Evolutionary conservation across 768 basidiomycete species (phyloP), one percentile per base, ranked within the genome.

Genomic region (Hemileccinum rubropunctum): DNA sequence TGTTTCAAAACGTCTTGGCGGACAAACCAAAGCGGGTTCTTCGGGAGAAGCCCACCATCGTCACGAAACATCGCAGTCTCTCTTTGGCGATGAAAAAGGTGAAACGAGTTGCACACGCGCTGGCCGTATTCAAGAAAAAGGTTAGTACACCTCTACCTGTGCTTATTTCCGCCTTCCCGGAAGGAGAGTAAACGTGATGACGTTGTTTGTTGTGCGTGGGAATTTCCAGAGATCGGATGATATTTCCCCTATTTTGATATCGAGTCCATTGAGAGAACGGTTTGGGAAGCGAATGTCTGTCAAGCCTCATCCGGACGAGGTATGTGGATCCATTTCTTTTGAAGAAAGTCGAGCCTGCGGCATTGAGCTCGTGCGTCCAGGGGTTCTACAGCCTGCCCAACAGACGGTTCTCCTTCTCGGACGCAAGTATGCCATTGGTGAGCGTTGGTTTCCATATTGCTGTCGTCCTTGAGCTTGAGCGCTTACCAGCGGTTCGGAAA

Each of bases 381-480:
- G 37, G 45, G 45, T 66, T 66, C 42, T 66, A 66, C 36, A 68
- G 53, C 21, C 39, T 68, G 7, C 64, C 64, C 13, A 66, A 66
- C 12, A 58, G 66, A 37, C 61, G 55, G n/a, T 63, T 66, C 21
- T 68, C 66, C 10, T n/a, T 66, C 11, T 58, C 64, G 2, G 66
- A 66, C 21, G 32, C 54, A 30, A 52, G 41, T 32, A 14, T 41
- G 6, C 42, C 48, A 13, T 41, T 35, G 2, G 64, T 68, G 44
- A 50, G 64, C 11, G n/a, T 39, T 32, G 21, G 15, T 44, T 34
- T 23, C 3, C 6, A 11, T 13, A 6, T 33, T 32, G 15, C 13
- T 21, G n/a, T 39, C 10, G 5, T 36, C 9, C 3, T 34, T 7
- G 35, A 23, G 36, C 3, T 36, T 6, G 33, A 18, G 32, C 3